Evolutionary conservation across 805 yeast species (phyloP).

Genomic region (Komagataella mondaviorum): DNA sequence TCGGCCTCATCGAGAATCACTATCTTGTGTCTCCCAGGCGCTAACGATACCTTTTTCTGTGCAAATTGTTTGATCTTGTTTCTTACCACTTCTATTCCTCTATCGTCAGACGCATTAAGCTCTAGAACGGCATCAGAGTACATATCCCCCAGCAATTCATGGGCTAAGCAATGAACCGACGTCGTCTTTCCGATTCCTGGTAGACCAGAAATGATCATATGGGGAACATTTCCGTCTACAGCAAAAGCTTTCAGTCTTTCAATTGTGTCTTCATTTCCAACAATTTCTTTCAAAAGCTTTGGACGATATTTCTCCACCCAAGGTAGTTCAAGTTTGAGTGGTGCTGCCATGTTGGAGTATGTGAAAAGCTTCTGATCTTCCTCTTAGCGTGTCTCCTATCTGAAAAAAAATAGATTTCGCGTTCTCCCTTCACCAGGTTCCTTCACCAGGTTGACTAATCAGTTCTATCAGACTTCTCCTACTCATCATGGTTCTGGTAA

Average conservation of each 20-base stretch:
- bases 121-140: conserved; percentile 80
- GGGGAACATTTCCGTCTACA: conserved; percentile 92
- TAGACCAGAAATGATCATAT: conserved; percentile 85
- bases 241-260: conserved; percentile 77
- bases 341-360: neutral
- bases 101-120: conserved; percentile 90
- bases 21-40: conserved; percentile 85
- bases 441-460: neutral
- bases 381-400: neutral
- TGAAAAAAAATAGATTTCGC: neutral
- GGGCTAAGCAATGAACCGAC: conserved; percentile 79
- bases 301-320: conserved; percentile 98
- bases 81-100: conserved; percentile 95
- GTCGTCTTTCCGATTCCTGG: conserved; percentile 99
- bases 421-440: neutral
- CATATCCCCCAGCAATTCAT: conserved; percentile 58
- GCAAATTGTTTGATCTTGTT: conserved; percentile 93
- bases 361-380: conserved; percentile 9
- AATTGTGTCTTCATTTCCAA: conserved; percentile 86
- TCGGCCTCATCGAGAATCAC: conserved; percentile 93
- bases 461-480: neutral
- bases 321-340: conserved; percentile 1
- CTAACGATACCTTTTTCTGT: conserved; percentile 78
- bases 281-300: conserved; percentile 61
- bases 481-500: conserved; percentile 28